Evolutionary conservation across 192 early-diverging fungal species (phyloP), one percentile per base, ranked within the genome.

Genomic region (Gryganskiella cystojenkinii): DNA sequence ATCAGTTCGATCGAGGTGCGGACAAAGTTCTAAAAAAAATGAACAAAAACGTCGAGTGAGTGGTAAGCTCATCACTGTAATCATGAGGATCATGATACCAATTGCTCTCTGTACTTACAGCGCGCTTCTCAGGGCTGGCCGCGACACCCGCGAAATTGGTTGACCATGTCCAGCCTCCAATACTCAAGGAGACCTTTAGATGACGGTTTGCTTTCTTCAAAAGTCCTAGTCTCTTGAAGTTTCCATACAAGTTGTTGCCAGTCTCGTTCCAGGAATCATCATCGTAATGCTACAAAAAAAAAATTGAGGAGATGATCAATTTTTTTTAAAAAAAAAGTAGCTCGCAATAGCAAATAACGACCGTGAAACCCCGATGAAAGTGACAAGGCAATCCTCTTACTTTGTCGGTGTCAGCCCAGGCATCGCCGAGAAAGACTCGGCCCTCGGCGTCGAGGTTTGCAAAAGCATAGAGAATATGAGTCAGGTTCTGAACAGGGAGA

Each of bases 391-490:
- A 66, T 42, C 61, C 54, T 75, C 61, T 0, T 51, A 75, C 71
- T 63, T 92, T 93, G 34, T 94, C 92, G 22, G 85, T 88, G 67
- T 95, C 94, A 24, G 92, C 91, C 92, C 91, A 94, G 20, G 83
- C 60, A 74, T 95, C 94, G 27, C 86, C 87, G 28, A 93, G 74
- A 43, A 89, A 85, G 28, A 95, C 86, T 24, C 82, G 79, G 42
- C 93, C 91, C 54, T 90, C 82, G 0, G 79, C 75, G 51, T 85
- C 65, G 14, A 93, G 82, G 56, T 93, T 91, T 43, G 91, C 92
- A 83, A 95, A 95, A 17, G 87, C 92, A 65, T 95, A 95, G 63
- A 91, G 87, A 50, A 95, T 60, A 60, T 95, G 92, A n/a, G 93
- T 89, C 37, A 95, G 74, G 47, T 89, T 87, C 8, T 63, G 51